phyloP scores from a whole-genome alignment of 1,284 basidiomycete genomes.

The Amylostereum areolatum region DNA sequence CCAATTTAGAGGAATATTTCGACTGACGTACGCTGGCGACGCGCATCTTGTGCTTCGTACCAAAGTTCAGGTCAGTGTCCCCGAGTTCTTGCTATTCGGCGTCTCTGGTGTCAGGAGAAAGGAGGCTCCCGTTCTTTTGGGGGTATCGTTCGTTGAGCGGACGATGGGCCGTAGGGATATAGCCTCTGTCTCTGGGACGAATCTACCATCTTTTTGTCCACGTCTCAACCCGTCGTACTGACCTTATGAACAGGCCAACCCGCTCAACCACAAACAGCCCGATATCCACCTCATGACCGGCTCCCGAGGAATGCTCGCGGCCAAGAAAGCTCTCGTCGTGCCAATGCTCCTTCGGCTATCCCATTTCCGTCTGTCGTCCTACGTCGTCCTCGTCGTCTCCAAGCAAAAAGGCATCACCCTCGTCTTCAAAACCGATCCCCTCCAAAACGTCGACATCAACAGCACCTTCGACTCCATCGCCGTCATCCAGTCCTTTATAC shows the following conservation, averaged over 20 bases:
- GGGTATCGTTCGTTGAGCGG: slow-evolving; percentile 2
- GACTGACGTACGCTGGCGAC: slow-evolving; percentile 93
- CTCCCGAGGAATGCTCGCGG: slow-evolving; percentile 82
- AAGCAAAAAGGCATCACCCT: slow-evolving; percentile 97
- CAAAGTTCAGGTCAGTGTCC: slow-evolving; percentile 80
- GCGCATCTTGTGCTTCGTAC: slow-evolving; percentile 95
- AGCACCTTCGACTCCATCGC: slow-evolving; percentile 98
- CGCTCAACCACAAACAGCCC: slow-evolving; percentile 84
- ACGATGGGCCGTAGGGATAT: no score
- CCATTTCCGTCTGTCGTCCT: slow-evolving; percentile 88
- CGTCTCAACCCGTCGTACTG: no score
- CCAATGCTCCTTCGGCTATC: slow-evolving; percentile 98
- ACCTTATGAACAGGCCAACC: slow-evolving; percentile 69
- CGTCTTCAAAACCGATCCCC: slow-evolving; percentile 99
- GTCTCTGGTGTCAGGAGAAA: no score
- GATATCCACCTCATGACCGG: slow-evolving; percentile 75
- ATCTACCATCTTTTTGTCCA: no score
- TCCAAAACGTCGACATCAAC: slow-evolving; percentile 96
- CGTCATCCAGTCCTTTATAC: slow-evolving; percentile 95
- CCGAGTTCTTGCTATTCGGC: neutral
- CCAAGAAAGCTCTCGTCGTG: slow-evolving; percentile 89
- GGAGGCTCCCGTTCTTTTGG: neutral
- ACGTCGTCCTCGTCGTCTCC: slow-evolving; percentile 96
- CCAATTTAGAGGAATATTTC: slow-evolving; percentile 96
- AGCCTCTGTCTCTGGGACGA: no score